phyloP scores from a whole-genome alignment of 2,329 filamentous ascomycete genomes.

The Apiospora malaysiana region DNA sequence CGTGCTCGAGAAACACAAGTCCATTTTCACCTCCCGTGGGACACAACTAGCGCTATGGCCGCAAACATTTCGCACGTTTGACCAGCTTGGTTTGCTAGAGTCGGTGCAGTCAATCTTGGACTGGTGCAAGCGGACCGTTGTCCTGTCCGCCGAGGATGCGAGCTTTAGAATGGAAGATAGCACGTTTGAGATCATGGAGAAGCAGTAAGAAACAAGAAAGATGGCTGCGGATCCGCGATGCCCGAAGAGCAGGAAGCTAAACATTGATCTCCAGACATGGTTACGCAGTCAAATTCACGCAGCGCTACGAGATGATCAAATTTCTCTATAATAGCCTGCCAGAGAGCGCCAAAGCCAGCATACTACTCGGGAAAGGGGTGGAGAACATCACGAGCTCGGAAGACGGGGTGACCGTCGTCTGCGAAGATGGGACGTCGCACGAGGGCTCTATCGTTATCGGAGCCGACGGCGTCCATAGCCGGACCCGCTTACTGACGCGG shows the following conservation, averaged over 20 bases:
- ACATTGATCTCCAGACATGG: constrained; percentile 26
- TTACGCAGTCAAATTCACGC: constrained; percentile 28
- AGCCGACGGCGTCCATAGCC: constrained; percentile 45
- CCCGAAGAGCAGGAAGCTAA: too few species aligned
- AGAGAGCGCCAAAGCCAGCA: constrained; percentile 17
- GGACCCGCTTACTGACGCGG: constrained; percentile 11
- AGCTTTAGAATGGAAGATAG: not conserved
- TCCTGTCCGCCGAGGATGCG: not conserved
- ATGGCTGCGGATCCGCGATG: too few species aligned
- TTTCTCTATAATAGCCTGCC: constrained; percentile 32
- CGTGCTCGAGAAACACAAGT: constrained; percentile 33
- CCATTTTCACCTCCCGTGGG: constrained; percentile 30
- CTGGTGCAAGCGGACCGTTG: not conserved
- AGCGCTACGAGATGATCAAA: constrained; percentile 33
- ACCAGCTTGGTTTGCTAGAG: constrained; percentile 33
- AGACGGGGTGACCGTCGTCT: constrained; percentile 22
- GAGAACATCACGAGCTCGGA: constrained; percentile 16
- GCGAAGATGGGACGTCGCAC: constrained; percentile 42
- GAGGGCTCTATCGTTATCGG: constrained; percentile 47
- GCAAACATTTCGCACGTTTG: constrained; percentile 34
- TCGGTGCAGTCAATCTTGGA: constrained; percentile 19
- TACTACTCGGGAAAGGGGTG: constrained; percentile 23
- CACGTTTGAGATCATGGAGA: constrained; percentile 24
- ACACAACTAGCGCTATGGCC: constrained; percentile 34
- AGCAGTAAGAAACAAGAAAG: constrained; percentile 25